Evolutionary conservation across 306 rosid genomes (phyloP).

Genomic region (Geum urbanum): DNA sequence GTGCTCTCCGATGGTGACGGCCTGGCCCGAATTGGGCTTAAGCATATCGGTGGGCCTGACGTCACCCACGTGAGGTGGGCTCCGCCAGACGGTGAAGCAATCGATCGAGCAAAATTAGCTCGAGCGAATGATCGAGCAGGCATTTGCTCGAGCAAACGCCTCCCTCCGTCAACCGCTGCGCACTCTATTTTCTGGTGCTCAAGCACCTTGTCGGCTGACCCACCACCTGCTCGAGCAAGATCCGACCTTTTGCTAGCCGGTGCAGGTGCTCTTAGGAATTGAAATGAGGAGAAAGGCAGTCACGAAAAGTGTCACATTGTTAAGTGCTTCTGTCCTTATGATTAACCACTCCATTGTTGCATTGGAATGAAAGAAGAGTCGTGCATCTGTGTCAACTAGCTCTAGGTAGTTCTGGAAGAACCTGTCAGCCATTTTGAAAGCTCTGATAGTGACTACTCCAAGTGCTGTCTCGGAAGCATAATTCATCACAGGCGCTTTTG

Average conservation of each 20-base stretch:
- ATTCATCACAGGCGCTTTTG: slow-evolving; percentile 84
- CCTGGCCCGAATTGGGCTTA: slow-evolving; percentile 84
- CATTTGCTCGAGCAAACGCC: no score
- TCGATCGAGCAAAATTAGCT: no score
- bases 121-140: no score
- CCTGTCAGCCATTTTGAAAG: slow-evolving; percentile 46
- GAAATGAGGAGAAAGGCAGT: slow-evolving; percentile 54
- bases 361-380: slow-evolving; percentile 59
- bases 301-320: slow-evolving; percentile 58
- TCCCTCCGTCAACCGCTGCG: no score
- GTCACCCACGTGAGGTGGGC: no score
- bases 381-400: slow-evolving; percentile 67
- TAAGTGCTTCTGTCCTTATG: slow-evolving; percentile 63
- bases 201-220: no score
- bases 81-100: no score
- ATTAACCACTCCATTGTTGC: slow-evolving; percentile 60
- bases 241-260: no score
- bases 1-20: slow-evolving; percentile 69
- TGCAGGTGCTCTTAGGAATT: no score
- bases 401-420: slow-evolving; percentile 52
- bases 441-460: slow-evolving; percentile 76
- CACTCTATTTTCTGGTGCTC: no score
- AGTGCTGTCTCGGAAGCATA: slow-evolving; percentile 72
- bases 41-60: slow-evolving; percentile 56
- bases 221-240: no score